These are phyloP conservation scores for Cystofilobasidium capitatum DNA, from an alignment of 768 basidiomycete species.

Conservation along the genomic window DNA sequence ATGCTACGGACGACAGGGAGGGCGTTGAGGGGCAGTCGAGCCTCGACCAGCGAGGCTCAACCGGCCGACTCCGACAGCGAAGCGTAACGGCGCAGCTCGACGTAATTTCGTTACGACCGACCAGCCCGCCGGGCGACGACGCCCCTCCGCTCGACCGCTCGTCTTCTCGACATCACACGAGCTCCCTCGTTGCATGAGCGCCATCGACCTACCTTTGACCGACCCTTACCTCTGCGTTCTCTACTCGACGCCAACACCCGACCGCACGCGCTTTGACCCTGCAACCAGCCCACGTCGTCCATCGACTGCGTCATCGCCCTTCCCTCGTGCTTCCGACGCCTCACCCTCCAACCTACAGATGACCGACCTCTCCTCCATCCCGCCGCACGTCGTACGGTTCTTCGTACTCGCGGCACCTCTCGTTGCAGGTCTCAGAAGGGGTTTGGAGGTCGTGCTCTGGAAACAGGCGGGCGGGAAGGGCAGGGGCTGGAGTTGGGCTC, in stretches of 20 bases:
- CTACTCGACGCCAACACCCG: neutral
- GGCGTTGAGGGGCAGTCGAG: too few relatives aligned
- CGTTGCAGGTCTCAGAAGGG: conserved; percentile 21
- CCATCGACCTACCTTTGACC: conserved; percentile 4
- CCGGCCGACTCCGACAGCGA: too few relatives aligned
- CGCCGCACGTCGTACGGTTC: conserved; percentile 33
- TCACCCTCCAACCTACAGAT: neutral
- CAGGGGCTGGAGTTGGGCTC: conserved; percentile 29
- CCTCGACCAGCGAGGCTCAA: too few relatives aligned
- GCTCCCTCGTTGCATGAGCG: conserved; percentile 3
- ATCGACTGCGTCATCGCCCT: neutral
- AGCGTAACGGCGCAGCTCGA: too few relatives aligned
- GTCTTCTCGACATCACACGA: neutral
- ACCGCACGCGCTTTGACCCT: neutral
- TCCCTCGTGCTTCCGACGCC: neutral
- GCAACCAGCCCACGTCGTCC: neutral
- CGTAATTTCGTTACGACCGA: too few relatives aligned
- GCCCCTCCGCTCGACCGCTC: neutral
- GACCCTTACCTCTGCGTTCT: conserved; percentile 1
- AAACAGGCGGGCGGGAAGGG: conserved; percentile 23
- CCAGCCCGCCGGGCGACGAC: neutral
- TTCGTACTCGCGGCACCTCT: conserved; percentile 33
- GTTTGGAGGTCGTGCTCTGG: conserved; percentile 34
- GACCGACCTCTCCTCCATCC: conserved; percentile 33
- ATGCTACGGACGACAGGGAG: too few relatives aligned